phyloP scores from a whole-genome alignment of 345 rosid species.

The Linum trigynum region DNA sequence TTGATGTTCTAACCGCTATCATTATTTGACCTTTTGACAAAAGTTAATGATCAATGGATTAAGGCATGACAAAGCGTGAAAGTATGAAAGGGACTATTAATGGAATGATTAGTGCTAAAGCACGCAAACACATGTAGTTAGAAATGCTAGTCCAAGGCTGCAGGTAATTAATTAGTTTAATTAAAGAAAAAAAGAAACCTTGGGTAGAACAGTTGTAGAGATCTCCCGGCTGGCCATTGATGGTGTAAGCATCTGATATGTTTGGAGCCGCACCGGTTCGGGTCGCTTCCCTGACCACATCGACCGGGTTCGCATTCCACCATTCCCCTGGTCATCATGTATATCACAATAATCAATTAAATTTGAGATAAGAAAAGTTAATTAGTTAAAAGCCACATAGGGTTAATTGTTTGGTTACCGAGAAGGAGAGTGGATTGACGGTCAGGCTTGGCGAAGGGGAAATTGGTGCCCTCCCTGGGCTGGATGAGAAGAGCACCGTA shows the following conservation, averaged over 20 bases:
- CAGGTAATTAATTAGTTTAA: too few species aligned
- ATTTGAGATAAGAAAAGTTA: background rate
- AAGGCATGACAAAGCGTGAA: too few species aligned
- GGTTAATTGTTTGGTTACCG: background rate
- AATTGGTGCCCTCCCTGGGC: slow-evolving; percentile 10
- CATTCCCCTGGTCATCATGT: slow-evolving; percentile 1
- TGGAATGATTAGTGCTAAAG: too few species aligned
- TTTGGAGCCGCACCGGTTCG: slow-evolving; percentile 21
- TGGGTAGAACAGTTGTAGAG: slow-evolving; percentile 20
- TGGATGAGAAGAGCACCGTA: slow-evolving; percentile 29
- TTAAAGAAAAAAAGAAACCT: slow-evolving; percentile 7
- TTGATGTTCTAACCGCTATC: too few species aligned
- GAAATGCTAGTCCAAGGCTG: too few species aligned
- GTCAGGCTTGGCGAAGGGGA: slow-evolving; percentile 21
- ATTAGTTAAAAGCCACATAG: background rate
- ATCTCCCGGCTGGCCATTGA: slow-evolving; percentile 31
- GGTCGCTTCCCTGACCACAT: background rate
- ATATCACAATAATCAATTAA: too few species aligned
- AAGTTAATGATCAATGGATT: too few species aligned
- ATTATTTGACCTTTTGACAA: too few species aligned
- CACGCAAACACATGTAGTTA: too few species aligned
- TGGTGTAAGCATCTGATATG: slow-evolving; percentile 23
- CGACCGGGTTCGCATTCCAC: slow-evolving; percentile 3
- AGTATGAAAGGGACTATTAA: too few species aligned
- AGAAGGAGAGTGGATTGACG: slow-evolving; percentile 5